phyloP scores from a whole-genome alignment of 257 asterid species.

The Solanum tarapatanum region DNA sequence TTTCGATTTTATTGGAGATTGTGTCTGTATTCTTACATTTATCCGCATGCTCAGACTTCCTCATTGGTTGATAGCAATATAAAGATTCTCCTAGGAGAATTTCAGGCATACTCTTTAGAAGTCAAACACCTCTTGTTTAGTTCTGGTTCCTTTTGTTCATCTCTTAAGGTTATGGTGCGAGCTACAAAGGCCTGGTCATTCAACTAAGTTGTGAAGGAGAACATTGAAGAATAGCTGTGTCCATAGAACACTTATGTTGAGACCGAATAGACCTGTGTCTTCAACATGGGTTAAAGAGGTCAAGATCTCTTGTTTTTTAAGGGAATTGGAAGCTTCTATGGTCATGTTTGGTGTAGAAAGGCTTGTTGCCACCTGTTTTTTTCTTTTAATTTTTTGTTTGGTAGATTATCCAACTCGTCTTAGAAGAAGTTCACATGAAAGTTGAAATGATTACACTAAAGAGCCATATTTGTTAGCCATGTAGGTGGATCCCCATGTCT shows the following conservation, averaged over 20 bases:
- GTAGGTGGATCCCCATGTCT: not conserved
- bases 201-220: not conserved
- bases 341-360: not conserved
- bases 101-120: not conserved
- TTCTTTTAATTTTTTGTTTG: not conserved
- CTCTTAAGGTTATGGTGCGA: not conserved
- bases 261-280: not conserved
- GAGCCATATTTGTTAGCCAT: not conserved
- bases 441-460: not conserved
- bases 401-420: not conserved
- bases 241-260: not conserved
- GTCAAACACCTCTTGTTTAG: not conserved
- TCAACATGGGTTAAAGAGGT: not conserved
- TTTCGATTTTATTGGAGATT: not conserved
- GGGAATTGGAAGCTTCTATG: not conserved
- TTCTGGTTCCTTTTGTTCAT: not conserved
- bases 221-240: not conserved
- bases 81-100: not conserved
- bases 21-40: not conserved
- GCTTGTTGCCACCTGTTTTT: not conserved
- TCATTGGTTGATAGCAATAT: not conserved
- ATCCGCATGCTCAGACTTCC: not conserved
- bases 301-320: not conserved
- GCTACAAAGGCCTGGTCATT: not conserved
- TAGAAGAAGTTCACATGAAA: not conserved